Base-by-base conservation (phyloP, 495 filamentous ascomycete genomes). In the Neurospora hispaniola region DNA sequence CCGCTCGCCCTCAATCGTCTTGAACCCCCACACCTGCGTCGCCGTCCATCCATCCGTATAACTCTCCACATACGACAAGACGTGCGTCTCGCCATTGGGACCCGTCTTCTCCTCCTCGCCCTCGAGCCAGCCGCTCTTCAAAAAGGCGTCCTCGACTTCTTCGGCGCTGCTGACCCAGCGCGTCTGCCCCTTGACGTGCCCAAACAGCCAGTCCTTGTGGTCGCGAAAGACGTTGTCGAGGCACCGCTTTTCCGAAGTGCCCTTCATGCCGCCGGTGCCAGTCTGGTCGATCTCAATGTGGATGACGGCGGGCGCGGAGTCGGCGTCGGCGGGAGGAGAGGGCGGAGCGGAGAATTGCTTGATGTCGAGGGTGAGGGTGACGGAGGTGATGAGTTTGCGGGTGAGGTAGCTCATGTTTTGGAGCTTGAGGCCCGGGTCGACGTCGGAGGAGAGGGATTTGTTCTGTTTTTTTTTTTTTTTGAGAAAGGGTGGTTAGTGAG, bases 241-340 rank as follows among this genome's bases (percentile, higher is more conserved):
- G 40, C 79, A 87, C 73, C 95, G 92, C 35, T 82, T 80, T 82
- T 97, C 94, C 40, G 85, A 85, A 31, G 91, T 91, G 72, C 91
- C 91, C 73, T 86, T 87, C 71, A 96, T 84, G 46, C 92, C 93
- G 74, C 92, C 93, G 9, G 92, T 93, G 43, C 88, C 86, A 38
- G 87, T 85, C 82, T 97, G 94, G 39, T 89, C 86, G 79, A 97
- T 92, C 81, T 96, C 91, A 83, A 98, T 89, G 85, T 93, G 92
- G 71, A 87, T 84, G 8, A 86, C 76, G 14, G 78, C 76, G 4
- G 82, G 75, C 41, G 84, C 80, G 2, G 80, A 71, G 48, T 31
- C 27, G 27, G 78, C 74, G 54, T 81, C 81, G 16, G 79, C 73
- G 40, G 82, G 80, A 42, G 82, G 84, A 70, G 76, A 76, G 8